A percentile compares a stretch with the other conserved stretches of the same genome.
phyloP scores from a whole-genome alignment of 768 basidiomycete genomes.

The Russula olivacea region DNA sequence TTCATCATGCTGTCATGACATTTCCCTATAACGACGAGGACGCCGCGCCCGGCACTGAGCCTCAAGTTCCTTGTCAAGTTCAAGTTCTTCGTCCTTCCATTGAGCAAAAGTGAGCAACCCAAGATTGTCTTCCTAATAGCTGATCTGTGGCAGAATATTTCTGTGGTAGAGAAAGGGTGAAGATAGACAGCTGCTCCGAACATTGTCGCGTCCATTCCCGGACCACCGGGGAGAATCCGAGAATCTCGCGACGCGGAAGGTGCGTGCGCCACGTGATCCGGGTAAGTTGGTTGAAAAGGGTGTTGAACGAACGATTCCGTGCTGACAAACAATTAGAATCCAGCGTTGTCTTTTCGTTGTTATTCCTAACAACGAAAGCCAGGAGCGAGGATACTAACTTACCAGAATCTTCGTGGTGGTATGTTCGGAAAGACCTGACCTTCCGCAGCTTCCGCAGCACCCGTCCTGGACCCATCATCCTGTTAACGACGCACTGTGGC shows the following conservation, averaged over 20 bases:
- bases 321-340: too few species aligned
- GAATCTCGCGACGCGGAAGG: too few species aligned
- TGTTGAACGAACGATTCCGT: too few species aligned
- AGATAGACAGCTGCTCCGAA: neutral
- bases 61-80: neutral
- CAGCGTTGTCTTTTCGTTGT: too few species aligned
- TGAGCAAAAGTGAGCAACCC: neutral
- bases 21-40: neutral
- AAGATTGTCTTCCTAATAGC: neutral
- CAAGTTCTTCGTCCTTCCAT: neutral
- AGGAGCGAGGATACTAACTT: neutral
- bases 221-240: too few species aligned
- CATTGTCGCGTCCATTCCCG: too few species aligned
- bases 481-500: neutral
- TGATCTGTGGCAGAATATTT: neutral
- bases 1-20: neutral
- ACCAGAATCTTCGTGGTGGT: neutral
- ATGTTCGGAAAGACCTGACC: neutral
- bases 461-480: too few species aligned
- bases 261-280: neutral
- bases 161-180: neutral
- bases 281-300: neutral
- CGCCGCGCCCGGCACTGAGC: neutral
- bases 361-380: too few species aligned
- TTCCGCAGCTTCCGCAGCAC: too few species aligned